Conservation (phyloP, 331 rosid species). For the Ulmus americana region DNA sequence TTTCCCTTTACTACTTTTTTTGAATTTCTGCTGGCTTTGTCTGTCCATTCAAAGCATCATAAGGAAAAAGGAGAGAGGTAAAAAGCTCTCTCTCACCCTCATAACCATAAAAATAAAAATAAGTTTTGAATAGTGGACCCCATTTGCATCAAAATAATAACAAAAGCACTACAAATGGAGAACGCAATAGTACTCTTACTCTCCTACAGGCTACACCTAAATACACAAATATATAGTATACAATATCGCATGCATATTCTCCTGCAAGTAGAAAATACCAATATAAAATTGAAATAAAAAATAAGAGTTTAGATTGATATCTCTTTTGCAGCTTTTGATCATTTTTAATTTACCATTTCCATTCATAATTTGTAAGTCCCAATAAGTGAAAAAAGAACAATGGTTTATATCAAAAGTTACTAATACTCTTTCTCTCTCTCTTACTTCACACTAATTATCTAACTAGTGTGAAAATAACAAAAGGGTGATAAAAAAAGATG, state of each 20-base stretch:
- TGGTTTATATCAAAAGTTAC: constrained; percentile 4
- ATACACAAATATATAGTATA: neutral
- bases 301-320: constrained; percentile 29
- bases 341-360: constrained; percentile 18
- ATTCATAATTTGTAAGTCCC: constrained; percentile 21
- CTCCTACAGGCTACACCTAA: neutral
- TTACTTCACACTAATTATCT: constrained; percentile 12
- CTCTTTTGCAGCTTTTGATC: constrained; percentile 49
- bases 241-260: constrained; percentile 4
- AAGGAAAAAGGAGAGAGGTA: constrained; percentile 38
- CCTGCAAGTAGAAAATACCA: neutral
- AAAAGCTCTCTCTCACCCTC: constrained; percentile 11
- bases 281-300: neutral
- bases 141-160: constrained; percentile 22
- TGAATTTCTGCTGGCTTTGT: constrained; percentile 61
- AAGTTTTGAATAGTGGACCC: constrained; percentile 35
- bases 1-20: constrained; percentile 43
- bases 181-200: neutral
- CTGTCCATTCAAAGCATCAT: constrained; percentile 66
- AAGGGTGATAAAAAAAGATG: neutral
- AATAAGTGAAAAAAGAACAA: constrained; percentile 8
- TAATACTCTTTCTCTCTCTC: neutral
- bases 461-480: neutral
- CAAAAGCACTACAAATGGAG: neutral
- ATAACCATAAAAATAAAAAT: constrained; percentile 9